Evolutionary conservation across 371 early-diverging fungal species (phyloP), one percentile per base, ranked within the genome.

Genomic region (Mortierella sp.): DNA sequence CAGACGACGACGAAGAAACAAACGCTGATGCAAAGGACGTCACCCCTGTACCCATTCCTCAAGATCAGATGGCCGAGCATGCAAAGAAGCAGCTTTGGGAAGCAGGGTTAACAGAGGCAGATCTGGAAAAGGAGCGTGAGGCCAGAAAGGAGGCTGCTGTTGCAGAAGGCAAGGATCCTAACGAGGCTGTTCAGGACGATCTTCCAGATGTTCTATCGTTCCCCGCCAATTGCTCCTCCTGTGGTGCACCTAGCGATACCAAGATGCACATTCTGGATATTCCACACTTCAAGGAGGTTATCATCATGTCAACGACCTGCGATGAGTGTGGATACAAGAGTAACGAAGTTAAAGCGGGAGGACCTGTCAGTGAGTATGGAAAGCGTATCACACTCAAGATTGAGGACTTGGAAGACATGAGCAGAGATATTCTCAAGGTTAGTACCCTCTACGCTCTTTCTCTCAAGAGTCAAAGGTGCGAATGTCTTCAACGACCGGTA

Each of bases 311-410:
- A n/a, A 96, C 96, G 7, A 84, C 86, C 57, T 97, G 98, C 82
- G 94, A 96, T 38, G 58, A 72, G 51, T 97, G 98, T 78, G 97
- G 96, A 16, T 97, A 93, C 83, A 96, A 96, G 89, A 90, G 89
- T 61, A 96, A 96, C 76, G 98, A 97, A 78, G 96, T 97, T 73
- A 97, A 97, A 86, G 91, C 95, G 27, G 95, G 96, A 53, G 96
- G 97, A 10, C 87, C 96, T 16, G 93, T 97, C 47, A 82, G 93
- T 51, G 83, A 82, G 5, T 79, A 87, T 64, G 98, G 96, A 58
- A 90, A 87, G 69, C 83, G 87, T 14, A 96, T 96, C 58, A 93
- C 86, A 4, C 86, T 97, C 26, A 88, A 83, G 47, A 82, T 97
- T 54, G 89, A 87, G 55, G 93, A 93, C 54, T 45, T 71, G 34